A percentile compares a stretch with the other conserved stretches of the same genome.
phyloP scores from a whole-genome alignment of 2,329 filamentous ascomycete species.

The Sordariomycetes sp. region DNA sequence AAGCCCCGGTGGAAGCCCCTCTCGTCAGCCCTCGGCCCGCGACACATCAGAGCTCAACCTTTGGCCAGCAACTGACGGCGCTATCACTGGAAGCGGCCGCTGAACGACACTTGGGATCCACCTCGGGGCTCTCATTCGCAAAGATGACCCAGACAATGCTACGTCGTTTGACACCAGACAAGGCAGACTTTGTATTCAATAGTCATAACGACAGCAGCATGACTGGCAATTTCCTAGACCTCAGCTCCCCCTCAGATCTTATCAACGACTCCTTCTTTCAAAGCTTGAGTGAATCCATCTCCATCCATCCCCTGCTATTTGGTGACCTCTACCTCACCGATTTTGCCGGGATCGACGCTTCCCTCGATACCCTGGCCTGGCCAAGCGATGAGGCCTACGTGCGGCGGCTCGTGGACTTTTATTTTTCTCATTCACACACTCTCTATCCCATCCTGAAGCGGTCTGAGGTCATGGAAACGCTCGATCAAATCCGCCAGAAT shows the following conservation, averaged over 20 bases:
- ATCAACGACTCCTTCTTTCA: slow-evolving; percentile 12
- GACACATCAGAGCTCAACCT: slow-evolving; percentile 8
- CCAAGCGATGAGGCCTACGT: slow-evolving; percentile 15
- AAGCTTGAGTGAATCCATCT: slow-evolving; percentile 13
- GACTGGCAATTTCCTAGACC: slow-evolving; percentile 12
- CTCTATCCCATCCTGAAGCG: slow-evolving; percentile 30
- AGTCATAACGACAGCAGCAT: slow-evolving; percentile 7
- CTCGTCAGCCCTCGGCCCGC: slow-evolving; percentile 5
- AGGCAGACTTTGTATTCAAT: slow-evolving; percentile 28
- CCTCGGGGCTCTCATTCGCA: slow-evolving; percentile 32
- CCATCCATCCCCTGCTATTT: slow-evolving; percentile 17
- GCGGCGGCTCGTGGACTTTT: slow-evolving; percentile 24
- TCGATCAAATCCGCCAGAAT: slow-evolving; percentile 18
- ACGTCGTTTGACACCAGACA: slow-evolving; percentile 27
- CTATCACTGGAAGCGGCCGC: slow-evolving; percentile 31
- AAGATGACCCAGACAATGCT: slow-evolving; percentile 29
- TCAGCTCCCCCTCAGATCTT: slow-evolving; percentile 14
- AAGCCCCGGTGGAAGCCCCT: neutral
- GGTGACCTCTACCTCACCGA: slow-evolving; percentile 17
- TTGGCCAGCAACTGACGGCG: slow-evolving; percentile 21
- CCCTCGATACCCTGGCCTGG: slow-evolving; percentile 8
- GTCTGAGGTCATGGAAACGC: slow-evolving; percentile 19
- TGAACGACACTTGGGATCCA: slow-evolving; percentile 30
- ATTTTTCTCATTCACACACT: slow-evolving; percentile 35
- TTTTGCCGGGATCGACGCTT: slow-evolving; percentile 12